These are phyloP conservation scores for Paramecium octaurelia DNA, from an alignment of 73 alveolate genomes.

Conservation along the genomic window DNA sequence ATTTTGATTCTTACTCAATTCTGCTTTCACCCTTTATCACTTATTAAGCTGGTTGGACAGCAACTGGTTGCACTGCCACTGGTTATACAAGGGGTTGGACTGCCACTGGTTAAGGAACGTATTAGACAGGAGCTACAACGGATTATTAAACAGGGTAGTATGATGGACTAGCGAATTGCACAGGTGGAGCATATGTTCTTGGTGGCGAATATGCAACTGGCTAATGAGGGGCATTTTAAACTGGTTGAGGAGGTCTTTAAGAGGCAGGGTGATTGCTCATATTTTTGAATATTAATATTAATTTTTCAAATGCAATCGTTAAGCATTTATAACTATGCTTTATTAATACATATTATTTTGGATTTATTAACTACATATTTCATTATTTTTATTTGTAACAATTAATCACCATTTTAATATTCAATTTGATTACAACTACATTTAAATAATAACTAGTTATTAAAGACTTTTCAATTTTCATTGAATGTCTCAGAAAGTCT, in stretches of 20 bases:
- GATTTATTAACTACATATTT: background rate
- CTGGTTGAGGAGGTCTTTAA: conserved; percentile 9
- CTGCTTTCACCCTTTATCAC: conserved; percentile 45
- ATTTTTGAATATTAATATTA: background rate
- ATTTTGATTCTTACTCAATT: conserved; percentile 11
- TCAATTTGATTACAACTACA: background rate
- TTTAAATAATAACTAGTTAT: no score
- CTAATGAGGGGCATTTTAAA: background rate
- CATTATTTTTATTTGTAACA: background rate
- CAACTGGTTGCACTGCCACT: conserved; percentile 22
- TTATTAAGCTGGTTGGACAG: background rate
- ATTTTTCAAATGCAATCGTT: conserved; percentile 17
- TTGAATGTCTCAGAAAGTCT: background rate
- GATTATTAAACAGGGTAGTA: conserved; percentile 15
- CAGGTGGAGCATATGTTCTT: conserved; percentile 35
- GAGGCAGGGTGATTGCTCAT: conserved; percentile 28
- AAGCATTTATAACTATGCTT: background rate
- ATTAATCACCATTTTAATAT: no score
- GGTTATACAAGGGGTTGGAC: background rate
- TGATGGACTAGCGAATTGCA: background rate
- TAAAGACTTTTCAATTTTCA: no score
- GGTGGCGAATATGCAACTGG: conserved; percentile 35
- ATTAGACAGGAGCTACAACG: conserved; percentile 17
- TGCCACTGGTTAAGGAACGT: background rate
- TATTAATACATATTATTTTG: background rate